Evolutionary conservation across 306 rosid genomes (phyloP).

Genomic region (Biancaea sappan): DNA sequence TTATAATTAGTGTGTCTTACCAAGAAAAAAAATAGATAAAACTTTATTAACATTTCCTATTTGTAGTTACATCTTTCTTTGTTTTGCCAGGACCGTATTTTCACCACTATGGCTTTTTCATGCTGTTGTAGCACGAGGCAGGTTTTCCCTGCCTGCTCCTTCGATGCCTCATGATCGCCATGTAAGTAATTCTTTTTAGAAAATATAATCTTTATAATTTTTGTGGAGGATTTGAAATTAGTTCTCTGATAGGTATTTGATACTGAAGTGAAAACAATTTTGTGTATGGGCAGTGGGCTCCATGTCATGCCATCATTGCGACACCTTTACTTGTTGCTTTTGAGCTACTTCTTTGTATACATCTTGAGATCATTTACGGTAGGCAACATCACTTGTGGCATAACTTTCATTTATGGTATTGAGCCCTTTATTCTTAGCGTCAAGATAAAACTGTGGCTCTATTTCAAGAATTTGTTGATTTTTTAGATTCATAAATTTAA

Average conservation of each 20-base stretch:
- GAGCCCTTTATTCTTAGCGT: conserved; percentile 6
- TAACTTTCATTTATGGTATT: conserved; percentile 10
- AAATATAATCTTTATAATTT: conserved; percentile 24
- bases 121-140: conserved; percentile 72
- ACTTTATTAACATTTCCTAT: not conserved
- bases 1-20: not conserved
- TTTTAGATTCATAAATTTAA: not conserved
- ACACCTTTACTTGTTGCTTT: conserved; percentile 88
- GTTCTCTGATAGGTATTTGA: conserved; percentile 14
- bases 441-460: conserved; percentile 17
- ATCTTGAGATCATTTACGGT: conserved; percentile 72
- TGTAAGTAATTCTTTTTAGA: conserved; percentile 50
- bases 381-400: conserved; percentile 34
- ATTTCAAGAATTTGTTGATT: conserved; percentile 13
- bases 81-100: conserved; percentile 64
- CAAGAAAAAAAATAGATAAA: not conserved
- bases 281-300: conserved; percentile 85
- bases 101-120: conserved; percentile 83
- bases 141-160: conserved; percentile 97
- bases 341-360: conserved; percentile 85
- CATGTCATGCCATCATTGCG: conserved; percentile 82
- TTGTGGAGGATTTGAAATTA: conserved; percentile 18
- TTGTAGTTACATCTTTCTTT: not conserved
- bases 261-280: conserved; percentile 24
- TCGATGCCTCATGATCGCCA: conserved; percentile 76